Base-by-base conservation (phyloP, 164 flowering plant genomes). In the Stephania yunnanensis region DNA sequence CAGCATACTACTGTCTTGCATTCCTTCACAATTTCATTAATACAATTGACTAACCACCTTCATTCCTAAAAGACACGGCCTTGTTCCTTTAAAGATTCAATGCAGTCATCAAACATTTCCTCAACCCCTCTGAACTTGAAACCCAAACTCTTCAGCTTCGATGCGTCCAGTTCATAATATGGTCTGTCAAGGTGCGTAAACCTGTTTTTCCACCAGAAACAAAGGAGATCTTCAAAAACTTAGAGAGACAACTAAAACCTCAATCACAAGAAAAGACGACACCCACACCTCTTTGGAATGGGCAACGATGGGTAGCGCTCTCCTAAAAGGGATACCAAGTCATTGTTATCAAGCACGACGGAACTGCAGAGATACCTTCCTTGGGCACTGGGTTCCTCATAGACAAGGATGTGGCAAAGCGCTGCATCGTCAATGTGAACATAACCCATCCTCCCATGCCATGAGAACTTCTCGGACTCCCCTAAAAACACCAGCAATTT, bases 391-490 rank as follows among this genome's bases (percentile, higher is more conserved):
- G 80, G 71, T 19, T 83, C 79, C 84, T 96, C 97, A 58, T 83
- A 91, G 69, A 89, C 91, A 44, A 94, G 88, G 69, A 96, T 86
- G 80, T 93, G 98, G 71, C 87, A 82, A 22, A 73, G 80, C 19
- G 98, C 99, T 42, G 90, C 95, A 73, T 96, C 99, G 46, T 96
- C 98, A 1, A 96, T 91, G 81, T 93, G 97, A 44, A 96, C 90
- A 75, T 89, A 94, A 68, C 97, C 97, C 98, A 93, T 91, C 80
- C 97, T 87, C 75, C 98, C 97, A 61, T 91, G 89, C 87, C 87
- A 81, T 12, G 85, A 68, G 72, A 92, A 93, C 71, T 82, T 89
- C 53, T 84, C 78, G 7, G 86, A 79, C 71, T 86, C 98, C 25
- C 99, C 99, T 95, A 84, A 63, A 15, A 50, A 9, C 42, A 36